Base-by-base conservation (phyloP, 2,329 filamentous ascomycete species). In the Botrytis aclada region DNA sequence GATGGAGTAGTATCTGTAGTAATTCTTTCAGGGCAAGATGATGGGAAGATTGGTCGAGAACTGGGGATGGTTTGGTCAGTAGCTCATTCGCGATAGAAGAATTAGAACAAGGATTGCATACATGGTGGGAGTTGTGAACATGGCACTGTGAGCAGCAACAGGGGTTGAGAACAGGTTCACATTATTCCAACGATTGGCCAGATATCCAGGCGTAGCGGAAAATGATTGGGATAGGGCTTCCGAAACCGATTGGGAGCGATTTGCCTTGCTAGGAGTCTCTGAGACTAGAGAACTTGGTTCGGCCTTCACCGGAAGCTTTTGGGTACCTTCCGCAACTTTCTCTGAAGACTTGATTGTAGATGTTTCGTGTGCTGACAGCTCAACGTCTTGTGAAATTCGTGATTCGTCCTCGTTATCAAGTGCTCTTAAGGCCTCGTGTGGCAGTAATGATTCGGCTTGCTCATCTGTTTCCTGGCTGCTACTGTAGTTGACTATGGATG, bases 161-260 rank as follows among this genome's bases (percentile, higher is more conserved):
- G 86, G 85, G 3, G 85, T 86, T 3, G 86, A 85, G 74, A 88
- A 86, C 3, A 86, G 86, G 76, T 83, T 82, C 67, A 83, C 77
- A 75, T 75, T 54, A 66, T 89, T 89, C 85, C 88, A 88, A 45
- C 88, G 84, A 76, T 88, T 89, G 72, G 87, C 76, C 45, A 81
- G 76, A 65, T 81, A 80, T 64, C 80, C 79, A 47, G 79, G 79
- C 25, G 77, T 81, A n/a, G 79, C 79, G 4, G 77, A 76, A 67
- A 81, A 78, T 14, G 80, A 80, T 56, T 78, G 78, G 10, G 74
- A 63, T 14, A 76, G 73, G 69, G 54, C 75, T 43, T 79, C 74
- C 2, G 69, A 62, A 16, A 58, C 37, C 18, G 76, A 74, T 51
- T 74, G 74, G 4, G 77, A 77, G 66, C 69, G 75, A 45, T n/a